Conservation (phyloP, 2,329 filamentous ascomycete genomes). For the Clarireedia hainanense region DNA sequence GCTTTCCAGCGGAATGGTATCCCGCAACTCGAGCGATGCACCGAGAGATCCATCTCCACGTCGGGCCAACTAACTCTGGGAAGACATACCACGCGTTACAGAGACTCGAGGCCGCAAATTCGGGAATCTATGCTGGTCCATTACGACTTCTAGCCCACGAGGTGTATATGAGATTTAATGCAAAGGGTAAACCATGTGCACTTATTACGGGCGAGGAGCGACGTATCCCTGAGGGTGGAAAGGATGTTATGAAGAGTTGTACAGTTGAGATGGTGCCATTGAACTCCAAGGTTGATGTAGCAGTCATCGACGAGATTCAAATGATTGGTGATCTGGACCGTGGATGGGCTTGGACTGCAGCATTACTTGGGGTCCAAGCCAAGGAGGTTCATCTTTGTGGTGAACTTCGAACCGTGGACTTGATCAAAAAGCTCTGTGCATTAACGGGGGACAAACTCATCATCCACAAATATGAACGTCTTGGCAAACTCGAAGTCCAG, state of each 20-base stretch:
- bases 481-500: slow-evolving; percentile 69
- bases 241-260: slow-evolving; percentile 65
- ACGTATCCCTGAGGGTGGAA: slow-evolving; percentile 52
- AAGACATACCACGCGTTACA: slow-evolving; percentile 95
- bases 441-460: slow-evolving; percentile 74
- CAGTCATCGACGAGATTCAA: slow-evolving; percentile 97
- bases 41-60: slow-evolving; percentile 81
- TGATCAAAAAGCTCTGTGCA: slow-evolving; percentile 71
- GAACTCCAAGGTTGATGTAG: slow-evolving; percentile 58
- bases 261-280: slow-evolving; percentile 83
- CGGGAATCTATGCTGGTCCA: slow-evolving; percentile 85
- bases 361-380: slow-evolving; percentile 77
- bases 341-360: slow-evolving; percentile 92
- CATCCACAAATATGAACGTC: slow-evolving; percentile 74
- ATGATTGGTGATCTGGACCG: slow-evolving; percentile 79
- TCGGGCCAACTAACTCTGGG: slow-evolving; percentile 94
- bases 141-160: slow-evolving; percentile 85
- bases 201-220: slow-evolving; percentile 89
- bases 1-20: slow-evolving; percentile 90
- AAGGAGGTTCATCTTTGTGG: slow-evolving; percentile 91
- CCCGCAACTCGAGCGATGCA: slow-evolving; percentile 73
- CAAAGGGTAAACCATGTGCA: slow-evolving; percentile 68
- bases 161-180: slow-evolving; percentile 79
- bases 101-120: slow-evolving; percentile 65
- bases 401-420: slow-evolving; percentile 70